Conservation (phyloP, 768 basidiomycete species). For the Auricularia auricula-judae region DNA sequence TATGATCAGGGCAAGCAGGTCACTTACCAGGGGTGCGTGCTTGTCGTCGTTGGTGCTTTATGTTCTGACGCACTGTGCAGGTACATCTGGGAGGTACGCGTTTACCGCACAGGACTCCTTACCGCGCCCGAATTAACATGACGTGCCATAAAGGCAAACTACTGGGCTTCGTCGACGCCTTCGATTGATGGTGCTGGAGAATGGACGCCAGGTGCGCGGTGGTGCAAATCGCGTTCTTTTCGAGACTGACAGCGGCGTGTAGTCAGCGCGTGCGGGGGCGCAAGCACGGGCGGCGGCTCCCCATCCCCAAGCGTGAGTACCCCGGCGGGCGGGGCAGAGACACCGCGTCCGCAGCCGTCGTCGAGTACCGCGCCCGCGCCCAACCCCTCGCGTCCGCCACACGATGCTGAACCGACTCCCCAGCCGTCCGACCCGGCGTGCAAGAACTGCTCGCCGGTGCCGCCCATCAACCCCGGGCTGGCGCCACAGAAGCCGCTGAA, state of each 20-base stretch:
- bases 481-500: not conserved
- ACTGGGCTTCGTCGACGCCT: not conserved
- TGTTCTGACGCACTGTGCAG: not conserved
- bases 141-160: not conserved
- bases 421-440: not conserved
- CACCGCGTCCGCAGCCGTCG: too few species aligned
- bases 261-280: not conserved
- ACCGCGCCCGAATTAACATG: not conserved
- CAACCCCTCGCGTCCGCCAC: not conserved
- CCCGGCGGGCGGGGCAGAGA: too few species aligned
- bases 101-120: not conserved
- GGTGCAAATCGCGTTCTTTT: not conserved
- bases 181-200: not conserved
- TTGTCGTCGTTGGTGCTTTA: not conserved
- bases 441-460: not conserved
- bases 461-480: not conserved
- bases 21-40: conserved; percentile 33
- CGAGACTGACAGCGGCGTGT: not conserved
- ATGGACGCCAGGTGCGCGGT: not conserved
- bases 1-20: conserved; percentile 43
- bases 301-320: not conserved
- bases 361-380: too few species aligned
- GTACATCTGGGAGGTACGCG: not conserved
- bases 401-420: not conserved
- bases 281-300: not conserved